phyloP scores from a whole-genome alignment of 768 basidiomycete genomes.

The Crepidotus variabilis region DNA sequence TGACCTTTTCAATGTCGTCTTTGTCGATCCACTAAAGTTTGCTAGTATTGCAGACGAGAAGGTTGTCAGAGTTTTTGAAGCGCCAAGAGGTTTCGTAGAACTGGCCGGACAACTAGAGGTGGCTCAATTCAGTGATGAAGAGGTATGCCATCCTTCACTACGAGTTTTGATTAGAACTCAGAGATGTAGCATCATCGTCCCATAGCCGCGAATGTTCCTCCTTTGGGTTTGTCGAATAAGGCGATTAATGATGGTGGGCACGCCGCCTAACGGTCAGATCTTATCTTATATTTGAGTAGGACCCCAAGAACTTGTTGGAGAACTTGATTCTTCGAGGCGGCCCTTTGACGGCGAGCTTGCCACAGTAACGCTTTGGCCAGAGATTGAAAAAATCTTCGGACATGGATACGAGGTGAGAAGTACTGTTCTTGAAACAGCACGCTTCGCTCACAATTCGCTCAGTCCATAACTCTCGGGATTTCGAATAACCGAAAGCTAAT shows the following conservation, averaged over 20 bases:
- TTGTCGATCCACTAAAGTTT: conserved; percentile 74
- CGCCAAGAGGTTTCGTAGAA: conserved; percentile 76
- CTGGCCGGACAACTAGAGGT: conserved; percentile 49
- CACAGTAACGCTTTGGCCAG: conserved; percentile 90
- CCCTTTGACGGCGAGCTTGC: conserved; percentile 92
- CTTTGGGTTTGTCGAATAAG: conserved; percentile 92
- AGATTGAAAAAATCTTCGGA: conserved; percentile 94
- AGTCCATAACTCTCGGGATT: conserved; percentile 80
- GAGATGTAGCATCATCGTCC: conserved; percentile 55
- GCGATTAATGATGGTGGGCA: conserved; percentile 67
- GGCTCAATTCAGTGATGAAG: conserved; percentile 42
- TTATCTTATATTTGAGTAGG: conserved; percentile 5
- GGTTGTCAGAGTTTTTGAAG: conserved; percentile 90
- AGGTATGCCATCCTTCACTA: conserved; percentile 33
- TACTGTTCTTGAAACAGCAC: not conserved
- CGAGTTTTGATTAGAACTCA: conserved; percentile 2
- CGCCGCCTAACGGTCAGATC: not conserved
- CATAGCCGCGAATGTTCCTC: conserved; percentile 83
- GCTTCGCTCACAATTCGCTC: not conserved
- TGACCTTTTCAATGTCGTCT: conserved; percentile 78
- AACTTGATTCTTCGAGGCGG: conserved; percentile 28
- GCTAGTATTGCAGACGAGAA: conserved; percentile 96
- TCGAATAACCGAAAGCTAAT: conserved; percentile 68
- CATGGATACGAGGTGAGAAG: conserved; percentile 88
- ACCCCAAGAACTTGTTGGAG: conserved; percentile 19